A percentile compares a stretch with the other conserved stretches of the same genome.
Evolutionary conservation across 148 eudicot species (phyloP).

Genomic region (Polygonum maritimum): DNA sequence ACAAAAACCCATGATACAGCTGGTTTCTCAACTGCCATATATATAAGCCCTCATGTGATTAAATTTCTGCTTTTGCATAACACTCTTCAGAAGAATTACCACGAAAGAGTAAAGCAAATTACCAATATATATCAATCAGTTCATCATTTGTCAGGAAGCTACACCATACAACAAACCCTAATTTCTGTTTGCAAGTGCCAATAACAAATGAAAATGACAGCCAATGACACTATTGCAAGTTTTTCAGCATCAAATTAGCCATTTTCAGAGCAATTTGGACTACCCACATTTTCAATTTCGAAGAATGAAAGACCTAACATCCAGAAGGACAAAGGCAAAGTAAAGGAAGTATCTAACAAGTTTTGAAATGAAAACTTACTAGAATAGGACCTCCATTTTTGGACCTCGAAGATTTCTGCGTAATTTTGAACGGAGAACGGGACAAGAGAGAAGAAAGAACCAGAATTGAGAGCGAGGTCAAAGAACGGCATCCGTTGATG

Average conservation of each 20-base stretch:
- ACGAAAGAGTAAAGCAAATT: not conserved
- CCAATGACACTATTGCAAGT: not conserved
- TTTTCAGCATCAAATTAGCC: not conserved
- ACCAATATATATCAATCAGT: not conserved
- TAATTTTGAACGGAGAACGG: not conserved
- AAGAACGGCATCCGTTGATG: not conserved
- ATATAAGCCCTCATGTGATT: not conserved
- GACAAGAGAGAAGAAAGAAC: not conserved
- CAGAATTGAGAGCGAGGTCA: no score
- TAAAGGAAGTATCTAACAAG: not conserved
- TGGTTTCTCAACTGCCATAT: not conserved
- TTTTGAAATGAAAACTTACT: not conserved
- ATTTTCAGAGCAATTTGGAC: not conserved
- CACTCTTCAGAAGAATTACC: not conserved
- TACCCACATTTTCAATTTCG: not conserved
- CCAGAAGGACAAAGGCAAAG: not conserved
- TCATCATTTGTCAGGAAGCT: not conserved
- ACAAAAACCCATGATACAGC: not conserved
- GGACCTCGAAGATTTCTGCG: not conserved
- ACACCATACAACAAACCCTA: not conserved
- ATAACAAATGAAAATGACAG: not conserved
- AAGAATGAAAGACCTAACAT: not conserved
- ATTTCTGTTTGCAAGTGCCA: not conserved
- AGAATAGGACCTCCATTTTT: not conserved
- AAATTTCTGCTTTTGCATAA: not conserved